Percentiles rank a stretch among this genome's conserved stretches.
phyloP scores from a whole-genome alignment of 495 filamentous ascomycete species.

The Aspergillus conjunctus region DNA sequence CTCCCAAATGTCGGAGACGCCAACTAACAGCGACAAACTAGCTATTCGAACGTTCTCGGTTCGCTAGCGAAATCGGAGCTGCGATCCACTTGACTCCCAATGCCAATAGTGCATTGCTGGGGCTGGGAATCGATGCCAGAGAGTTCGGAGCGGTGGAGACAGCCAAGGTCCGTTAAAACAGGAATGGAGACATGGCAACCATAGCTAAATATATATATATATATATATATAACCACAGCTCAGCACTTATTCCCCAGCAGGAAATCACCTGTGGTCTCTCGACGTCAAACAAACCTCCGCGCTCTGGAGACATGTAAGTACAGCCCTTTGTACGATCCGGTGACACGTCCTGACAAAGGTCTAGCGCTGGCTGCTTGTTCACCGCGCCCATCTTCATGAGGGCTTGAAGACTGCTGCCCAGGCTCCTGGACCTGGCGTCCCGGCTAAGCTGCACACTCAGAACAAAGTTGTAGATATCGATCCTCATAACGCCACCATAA shows the following conservation, averaged over 20 bases:
- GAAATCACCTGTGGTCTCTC: slow-evolving; percentile 36
- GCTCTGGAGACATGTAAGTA: slow-evolving; percentile 46
- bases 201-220: no score
- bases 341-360: slow-evolving; percentile 1
- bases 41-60: slow-evolving; percentile 56
- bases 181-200: background rate
- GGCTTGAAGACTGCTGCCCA: slow-evolving; percentile 48
- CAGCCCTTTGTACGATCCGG: background rate
- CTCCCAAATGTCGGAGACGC: background rate
- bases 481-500: slow-evolving; percentile 42
- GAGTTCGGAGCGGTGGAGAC: slow-evolving; percentile 41
- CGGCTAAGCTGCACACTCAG: slow-evolving; percentile 44
- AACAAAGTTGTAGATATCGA: slow-evolving; percentile 51
- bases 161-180: slow-evolving; percentile 26
- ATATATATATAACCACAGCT: slow-evolving; percentile 26
- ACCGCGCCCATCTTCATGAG: slow-evolving; percentile 53
- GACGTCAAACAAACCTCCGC: slow-evolving; percentile 34
- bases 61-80: slow-evolving; percentile 58
- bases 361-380: slow-evolving; percentile 54
- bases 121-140: slow-evolving; percentile 43
- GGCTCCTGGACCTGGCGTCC: slow-evolving; percentile 38
- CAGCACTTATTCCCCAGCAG: slow-evolving; percentile 36
- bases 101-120: slow-evolving; percentile 49
- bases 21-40: slow-evolving; percentile 21
- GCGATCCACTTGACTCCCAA: slow-evolving; percentile 60